A percentile compares a stretch with the other conserved stretches of the same genome.
These are phyloP conservation scores for Cryptosporidium felis DNA, from an alignment of 169 alveolate genomes.

Conservation along the genomic window DNA sequence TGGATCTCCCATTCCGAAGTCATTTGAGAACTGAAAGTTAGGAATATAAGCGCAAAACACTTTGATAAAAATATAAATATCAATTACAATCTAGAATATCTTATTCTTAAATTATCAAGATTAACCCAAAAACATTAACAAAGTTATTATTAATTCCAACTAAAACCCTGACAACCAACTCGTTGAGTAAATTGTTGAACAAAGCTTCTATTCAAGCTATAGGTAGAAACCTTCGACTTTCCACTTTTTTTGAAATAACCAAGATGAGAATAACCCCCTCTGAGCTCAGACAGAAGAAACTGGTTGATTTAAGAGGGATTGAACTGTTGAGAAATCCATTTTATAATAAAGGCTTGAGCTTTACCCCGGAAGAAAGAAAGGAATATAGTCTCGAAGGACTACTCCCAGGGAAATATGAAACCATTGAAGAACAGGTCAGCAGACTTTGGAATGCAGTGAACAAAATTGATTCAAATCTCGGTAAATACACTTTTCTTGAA, in stretches of 20 bases:
- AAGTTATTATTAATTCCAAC: slow-evolving; percentile 15
- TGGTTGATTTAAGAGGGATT: slow-evolving; percentile 48
- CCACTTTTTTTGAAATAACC: background rate
- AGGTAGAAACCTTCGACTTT: background rate
- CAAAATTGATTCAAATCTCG: slow-evolving; percentile 21
- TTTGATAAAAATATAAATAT: too few relatives aligned
- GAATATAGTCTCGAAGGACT: slow-evolving; percentile 70
- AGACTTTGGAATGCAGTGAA: background rate
- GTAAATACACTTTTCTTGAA: slow-evolving; percentile 71
- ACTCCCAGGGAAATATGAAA: slow-evolving; percentile 56
- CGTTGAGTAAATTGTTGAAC: background rate
- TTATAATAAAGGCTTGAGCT: slow-evolving; percentile 71
- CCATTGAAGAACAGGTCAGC: slow-evolving; percentile 72
- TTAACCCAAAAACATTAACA: background rate
- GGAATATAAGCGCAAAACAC: too few relatives aligned
- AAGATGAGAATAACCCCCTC: background rate
- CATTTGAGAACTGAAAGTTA: too few relatives aligned
- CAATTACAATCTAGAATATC: too few relatives aligned
- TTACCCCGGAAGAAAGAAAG: slow-evolving; percentile 71
- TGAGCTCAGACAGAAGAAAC: background rate
- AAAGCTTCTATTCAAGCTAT: background rate
- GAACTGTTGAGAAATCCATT: slow-evolving; percentile 74
- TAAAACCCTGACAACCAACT: background rate
- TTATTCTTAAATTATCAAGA: too few relatives aligned
- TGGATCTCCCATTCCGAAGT: too few relatives aligned